Percentiles rank a stretch among this genome's conserved stretches.
These are phyloP conservation scores for Potentilla sterilis DNA, from an alignment of 306 rosid species.

Conservation along the genomic window DNA sequence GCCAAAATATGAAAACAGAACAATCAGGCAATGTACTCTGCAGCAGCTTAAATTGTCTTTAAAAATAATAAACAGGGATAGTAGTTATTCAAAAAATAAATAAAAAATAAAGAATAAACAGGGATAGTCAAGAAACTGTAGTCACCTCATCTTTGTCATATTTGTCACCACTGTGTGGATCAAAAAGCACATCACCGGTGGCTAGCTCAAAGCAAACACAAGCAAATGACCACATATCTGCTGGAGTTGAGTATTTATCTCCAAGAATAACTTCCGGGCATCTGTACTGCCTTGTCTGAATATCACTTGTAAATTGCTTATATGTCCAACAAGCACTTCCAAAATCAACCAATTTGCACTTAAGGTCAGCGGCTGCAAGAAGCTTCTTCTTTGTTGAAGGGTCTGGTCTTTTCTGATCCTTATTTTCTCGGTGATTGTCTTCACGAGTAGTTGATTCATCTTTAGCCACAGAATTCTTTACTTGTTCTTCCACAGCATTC, in stretches of 20 bases:
- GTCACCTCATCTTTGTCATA: conserved; percentile 87
- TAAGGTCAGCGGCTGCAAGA: conserved; percentile 55
- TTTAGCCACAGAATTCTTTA: conserved; percentile 42
- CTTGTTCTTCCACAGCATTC: conserved; percentile 41
- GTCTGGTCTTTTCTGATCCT: conserved; percentile 50
- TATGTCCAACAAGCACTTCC: conserved; percentile 93
- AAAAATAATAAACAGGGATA: background rate
- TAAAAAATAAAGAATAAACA: too few species aligned
- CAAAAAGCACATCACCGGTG: conserved; percentile 84
- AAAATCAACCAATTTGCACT: conserved; percentile 84
- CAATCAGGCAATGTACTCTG: background rate
- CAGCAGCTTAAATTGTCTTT: background rate
- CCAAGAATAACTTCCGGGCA: conserved; percentile 93
- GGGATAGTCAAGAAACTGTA: background rate
- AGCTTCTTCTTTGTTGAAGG: conserved; percentile 60
- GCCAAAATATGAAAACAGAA: background rate
- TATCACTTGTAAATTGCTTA: conserved; percentile 80
- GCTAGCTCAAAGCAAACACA: conserved; percentile 88
- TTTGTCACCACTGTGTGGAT: conserved; percentile 87
- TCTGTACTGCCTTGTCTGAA: conserved; percentile 87
- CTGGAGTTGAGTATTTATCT: conserved; percentile 76
- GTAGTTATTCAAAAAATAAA: background rate
- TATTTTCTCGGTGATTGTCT: conserved; percentile 41
- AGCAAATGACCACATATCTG: conserved; percentile 91
- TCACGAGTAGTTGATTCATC: conserved; percentile 29